phyloP scores from a whole-genome alignment of 805 yeast species.

The Saccharomyces paradoxus region DNA sequence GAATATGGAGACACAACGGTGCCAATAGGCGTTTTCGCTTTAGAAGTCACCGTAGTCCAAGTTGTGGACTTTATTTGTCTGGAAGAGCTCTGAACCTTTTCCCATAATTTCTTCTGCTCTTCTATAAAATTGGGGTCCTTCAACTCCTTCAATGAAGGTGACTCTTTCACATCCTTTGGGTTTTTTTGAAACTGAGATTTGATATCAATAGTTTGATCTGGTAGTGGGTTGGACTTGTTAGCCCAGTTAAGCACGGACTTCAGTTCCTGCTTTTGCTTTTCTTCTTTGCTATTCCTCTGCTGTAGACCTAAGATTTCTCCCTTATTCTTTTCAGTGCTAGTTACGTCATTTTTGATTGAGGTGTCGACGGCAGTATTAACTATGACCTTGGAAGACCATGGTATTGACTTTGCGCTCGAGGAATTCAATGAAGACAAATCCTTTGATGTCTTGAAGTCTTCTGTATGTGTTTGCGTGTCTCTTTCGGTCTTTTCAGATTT shows the following conservation, averaged over 20 bases:
- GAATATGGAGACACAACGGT: constrained; percentile 14
- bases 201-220: constrained; percentile 13
- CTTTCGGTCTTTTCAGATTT: neutral
- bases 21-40: constrained; percentile 7
- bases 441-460: neutral
- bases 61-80: constrained; percentile 64
- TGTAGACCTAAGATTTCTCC: constrained; percentile 17
- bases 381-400: neutral
- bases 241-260: constrained; percentile 28
- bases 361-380: neutral
- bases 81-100: constrained; percentile 58
- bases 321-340: constrained; percentile 5
- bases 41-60: constrained; percentile 21
- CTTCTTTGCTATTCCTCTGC: constrained; percentile 16
- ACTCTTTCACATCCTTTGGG: neutral
- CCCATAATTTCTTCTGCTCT: constrained; percentile 29
- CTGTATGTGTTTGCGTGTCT: neutral
- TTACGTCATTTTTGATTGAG: neutral
- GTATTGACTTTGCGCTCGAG: neutral
- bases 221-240: constrained; percentile 10
- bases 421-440: neutral
- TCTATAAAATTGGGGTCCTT: constrained; percentile 23
- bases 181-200: constrained; percentile 11
- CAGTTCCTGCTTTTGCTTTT: constrained; percentile 12
- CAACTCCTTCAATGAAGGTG: constrained; percentile 9